Evolutionary conservation across 148 eudicot species (phyloP).

Genomic region (Drosera capensis): DNA sequence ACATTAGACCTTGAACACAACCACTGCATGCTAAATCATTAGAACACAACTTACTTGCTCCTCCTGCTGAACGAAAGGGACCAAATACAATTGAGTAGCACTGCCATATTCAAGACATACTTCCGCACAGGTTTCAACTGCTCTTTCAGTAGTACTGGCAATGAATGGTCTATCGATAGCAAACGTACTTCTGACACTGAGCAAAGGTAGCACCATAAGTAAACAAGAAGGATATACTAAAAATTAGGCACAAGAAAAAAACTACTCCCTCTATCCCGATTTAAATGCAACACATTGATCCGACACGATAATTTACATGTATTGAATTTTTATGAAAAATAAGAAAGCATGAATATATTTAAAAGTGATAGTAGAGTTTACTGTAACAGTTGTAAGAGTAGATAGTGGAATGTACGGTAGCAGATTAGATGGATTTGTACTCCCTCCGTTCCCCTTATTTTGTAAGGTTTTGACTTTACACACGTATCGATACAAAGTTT

Average conservation of each 20-base stretch:
- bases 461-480: too few species aligned
- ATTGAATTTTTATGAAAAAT: too few species aligned
- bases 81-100: constrained; percentile 74
- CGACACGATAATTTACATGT: too few species aligned
- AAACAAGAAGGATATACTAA: too few species aligned
- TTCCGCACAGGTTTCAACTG: constrained; percentile 22
- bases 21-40: background rate
- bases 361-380: background rate
- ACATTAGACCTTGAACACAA: background rate
- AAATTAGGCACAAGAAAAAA: too few species aligned
- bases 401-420: too few species aligned
- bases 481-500: too few species aligned
- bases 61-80: constrained; percentile 64
- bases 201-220: constrained; percentile 2
- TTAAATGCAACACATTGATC: too few species aligned
- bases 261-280: too few species aligned
- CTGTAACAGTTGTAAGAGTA: too few species aligned
- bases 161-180: constrained; percentile 81
- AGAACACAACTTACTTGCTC: constrained; percentile 49
- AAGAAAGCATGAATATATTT: background rate
- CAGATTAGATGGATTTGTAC: too few species aligned
- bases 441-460: too few species aligned
- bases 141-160: constrained; percentile 30
- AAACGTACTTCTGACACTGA: constrained; percentile 88
- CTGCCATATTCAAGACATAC: constrained; percentile 92